Evolutionary conservation across 768 basidiomycete species (phyloP).

Genomic region (Phaffia australis): DNA sequence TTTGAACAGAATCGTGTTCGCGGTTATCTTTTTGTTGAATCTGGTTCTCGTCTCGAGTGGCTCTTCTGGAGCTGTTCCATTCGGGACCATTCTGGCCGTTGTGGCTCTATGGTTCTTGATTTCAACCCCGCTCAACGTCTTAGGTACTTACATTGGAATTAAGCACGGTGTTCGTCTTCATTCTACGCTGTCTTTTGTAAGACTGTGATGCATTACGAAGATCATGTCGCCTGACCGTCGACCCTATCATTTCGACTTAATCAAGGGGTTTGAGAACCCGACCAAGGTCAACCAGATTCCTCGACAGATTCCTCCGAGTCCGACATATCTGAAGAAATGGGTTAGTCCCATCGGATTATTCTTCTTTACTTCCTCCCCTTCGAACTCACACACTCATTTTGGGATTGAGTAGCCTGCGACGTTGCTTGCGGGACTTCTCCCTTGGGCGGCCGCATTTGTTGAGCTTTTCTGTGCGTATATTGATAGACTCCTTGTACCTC

Average conservation of each 20-base stretch:
- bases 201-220: not conserved
- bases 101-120: constrained; percentile 86
- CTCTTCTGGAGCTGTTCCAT: constrained; percentile 91
- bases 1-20: constrained; percentile 58
- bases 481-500: constrained; percentile 42
- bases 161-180: constrained; percentile 57
- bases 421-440: constrained; percentile 78
- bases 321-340: constrained; percentile 73
- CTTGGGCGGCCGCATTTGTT: constrained; percentile 89
- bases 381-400: not conserved
- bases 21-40: constrained; percentile 78
- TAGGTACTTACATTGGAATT: constrained; percentile 76
- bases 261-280: constrained; percentile 64
- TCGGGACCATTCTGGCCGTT: constrained; percentile 83
- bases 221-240: not conserved
- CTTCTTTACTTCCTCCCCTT: not conserved
- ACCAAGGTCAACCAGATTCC: constrained; percentile 87
- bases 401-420: constrained; percentile 48
- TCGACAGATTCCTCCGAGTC: constrained; percentile 82
- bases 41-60: constrained; percentile 72
- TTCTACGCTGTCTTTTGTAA: not conserved
- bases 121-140: constrained; percentile 73
- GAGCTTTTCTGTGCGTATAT: constrained; percentile 57
- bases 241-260: not conserved
- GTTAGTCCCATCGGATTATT: constrained; percentile 40